Evolutionary conservation across 768 basidiomycete genomes (phyloP), one percentile per base, ranked within the genome.

Genomic region (Amanita muscaria): DNA sequence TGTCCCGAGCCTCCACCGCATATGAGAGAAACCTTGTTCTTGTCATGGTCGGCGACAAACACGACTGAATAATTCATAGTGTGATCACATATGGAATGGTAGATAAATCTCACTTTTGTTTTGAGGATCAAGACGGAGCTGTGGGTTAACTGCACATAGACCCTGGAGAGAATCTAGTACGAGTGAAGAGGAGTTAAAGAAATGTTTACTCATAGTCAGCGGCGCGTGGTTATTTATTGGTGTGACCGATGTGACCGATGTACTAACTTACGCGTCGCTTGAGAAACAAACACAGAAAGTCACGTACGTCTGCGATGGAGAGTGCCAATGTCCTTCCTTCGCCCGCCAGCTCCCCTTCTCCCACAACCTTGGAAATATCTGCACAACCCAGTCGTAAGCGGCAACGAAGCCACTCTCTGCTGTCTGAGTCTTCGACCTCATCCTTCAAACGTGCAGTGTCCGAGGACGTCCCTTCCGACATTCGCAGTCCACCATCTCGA

Each of bases 1-100:
- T 96, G 93, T 4, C 93, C 88, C 19, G 83, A 79, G 24, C 89
- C 88, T 4, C 89, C 88, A 7, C 88, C 88, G 54, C 84, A 88
- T 53, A 91, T 69, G 11, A 91, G 66, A 2, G 83, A 76, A 33
- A 91, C 89, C 56, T 79, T 79, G 18, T 74, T 72, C 45, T 65
- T 72, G 58, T 83, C 76, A 24, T 62, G 72, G n/a, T 63, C 52
- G 19, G 74, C 64, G 41, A 77, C 62, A 54, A 82, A 79, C 32
- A 89, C 69, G 43, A 86, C 88, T 84, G 53, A 14, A 45, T 33
- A 51, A 24, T 37, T 46, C 27, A n/a, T 42, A 45, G 42, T 50
- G 48, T 46, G 49, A 48, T 1, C 36, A 51, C 22, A 18, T 18
- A 15, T 33, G 46, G 15, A 16, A 24, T 19, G 34, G 44, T 25